Conservation (phyloP, 495 filamentous ascomycete genomes). For the Lasiosphaeria ovina region DNA sequence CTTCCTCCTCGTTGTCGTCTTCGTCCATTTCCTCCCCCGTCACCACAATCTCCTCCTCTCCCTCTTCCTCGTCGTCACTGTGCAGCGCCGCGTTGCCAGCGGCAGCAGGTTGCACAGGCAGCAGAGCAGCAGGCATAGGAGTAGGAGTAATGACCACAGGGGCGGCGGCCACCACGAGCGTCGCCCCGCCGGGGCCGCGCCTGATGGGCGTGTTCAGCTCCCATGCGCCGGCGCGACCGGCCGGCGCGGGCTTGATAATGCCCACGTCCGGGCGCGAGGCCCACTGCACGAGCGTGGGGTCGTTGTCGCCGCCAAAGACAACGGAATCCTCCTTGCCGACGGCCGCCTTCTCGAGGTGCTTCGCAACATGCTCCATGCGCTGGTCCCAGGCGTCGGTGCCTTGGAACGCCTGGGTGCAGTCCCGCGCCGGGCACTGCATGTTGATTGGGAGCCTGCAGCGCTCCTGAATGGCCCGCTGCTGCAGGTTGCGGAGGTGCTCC, state of each 20-base stretch:
- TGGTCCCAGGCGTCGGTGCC: constrained; percentile 71
- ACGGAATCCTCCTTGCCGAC: constrained; percentile 26
- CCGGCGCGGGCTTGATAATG: constrained; percentile 29
- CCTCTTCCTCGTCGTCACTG: constrained; percentile 1
- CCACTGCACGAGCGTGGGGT: constrained; percentile 46
- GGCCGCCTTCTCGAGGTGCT: constrained; percentile 15
- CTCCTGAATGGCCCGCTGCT: constrained; percentile 55
- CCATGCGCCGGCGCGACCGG: constrained; percentile 9
- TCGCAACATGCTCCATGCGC: constrained; percentile 83
- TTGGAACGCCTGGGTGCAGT: constrained; percentile 58
- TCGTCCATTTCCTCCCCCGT: constrained; percentile 10
- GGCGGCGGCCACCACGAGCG: not conserved
- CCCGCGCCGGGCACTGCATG: constrained; percentile 61
- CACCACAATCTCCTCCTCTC: constrained; percentile 18
- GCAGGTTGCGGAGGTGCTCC: constrained; percentile 45
- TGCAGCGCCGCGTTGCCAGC: not conserved
- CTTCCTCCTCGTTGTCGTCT: constrained; percentile 12
- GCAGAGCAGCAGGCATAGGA: not conserved
- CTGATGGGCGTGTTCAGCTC: constrained; percentile 17
- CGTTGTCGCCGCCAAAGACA: constrained; percentile 37
- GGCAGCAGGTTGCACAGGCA: not conserved
- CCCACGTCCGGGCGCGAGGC: constrained; percentile 37
- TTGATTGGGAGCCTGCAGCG: constrained; percentile 60
- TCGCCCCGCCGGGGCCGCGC: not conserved
- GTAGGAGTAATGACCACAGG: not conserved